Evolutionary conservation across 208 protist species (phyloP).

Genomic region (Acanthamoeba culbertsoni): DNA sequence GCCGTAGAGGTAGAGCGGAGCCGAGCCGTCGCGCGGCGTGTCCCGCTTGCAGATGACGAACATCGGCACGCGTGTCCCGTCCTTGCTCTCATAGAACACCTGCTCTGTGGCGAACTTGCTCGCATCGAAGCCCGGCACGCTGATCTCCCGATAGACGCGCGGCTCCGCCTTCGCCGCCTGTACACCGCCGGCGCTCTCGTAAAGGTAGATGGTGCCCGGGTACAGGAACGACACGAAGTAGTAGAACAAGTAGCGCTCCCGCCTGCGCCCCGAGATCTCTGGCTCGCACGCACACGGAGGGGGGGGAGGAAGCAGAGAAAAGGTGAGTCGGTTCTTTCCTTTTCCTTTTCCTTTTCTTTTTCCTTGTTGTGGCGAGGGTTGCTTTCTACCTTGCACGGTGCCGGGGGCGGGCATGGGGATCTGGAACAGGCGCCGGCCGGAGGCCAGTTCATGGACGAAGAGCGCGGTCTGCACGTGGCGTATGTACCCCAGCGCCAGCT

Average conservation of each 20-base stretch:
- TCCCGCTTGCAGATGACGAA: background rate
- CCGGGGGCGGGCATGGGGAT: background rate
- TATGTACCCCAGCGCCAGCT: slow-evolving; percentile 88
- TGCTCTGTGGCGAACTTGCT: slow-evolving; percentile 67
- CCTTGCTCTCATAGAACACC: slow-evolving; percentile 78
- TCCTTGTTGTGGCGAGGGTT: too few relatives aligned
- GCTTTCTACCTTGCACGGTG: background rate
- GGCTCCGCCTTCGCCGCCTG: too few relatives aligned
- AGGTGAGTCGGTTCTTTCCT: too few relatives aligned
- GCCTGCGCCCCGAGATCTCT: background rate
- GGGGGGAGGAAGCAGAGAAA: background rate
- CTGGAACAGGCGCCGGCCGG: background rate
- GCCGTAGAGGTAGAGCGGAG: slow-evolving; percentile 17
- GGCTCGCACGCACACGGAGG: too few relatives aligned
- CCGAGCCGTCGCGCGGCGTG: background rate
- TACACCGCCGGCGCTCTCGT: background rate
- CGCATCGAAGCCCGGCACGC: slow-evolving; percentile 58
- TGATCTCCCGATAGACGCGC: background rate
- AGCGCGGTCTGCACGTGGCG: slow-evolving; percentile 90
- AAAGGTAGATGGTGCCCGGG: slow-evolving; percentile 26
- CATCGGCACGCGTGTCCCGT: background rate
- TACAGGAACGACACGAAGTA: slow-evolving; percentile 42
- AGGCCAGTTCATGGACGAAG: background rate
- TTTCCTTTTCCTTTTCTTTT: too few relatives aligned
- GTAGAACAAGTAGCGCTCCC: slow-evolving; percentile 19